These are phyloP conservation scores for Ampelomyces quisqualis DNA, from an alignment of 2,329 filamentous ascomycete genomes.

Conservation along the genomic window DNA sequence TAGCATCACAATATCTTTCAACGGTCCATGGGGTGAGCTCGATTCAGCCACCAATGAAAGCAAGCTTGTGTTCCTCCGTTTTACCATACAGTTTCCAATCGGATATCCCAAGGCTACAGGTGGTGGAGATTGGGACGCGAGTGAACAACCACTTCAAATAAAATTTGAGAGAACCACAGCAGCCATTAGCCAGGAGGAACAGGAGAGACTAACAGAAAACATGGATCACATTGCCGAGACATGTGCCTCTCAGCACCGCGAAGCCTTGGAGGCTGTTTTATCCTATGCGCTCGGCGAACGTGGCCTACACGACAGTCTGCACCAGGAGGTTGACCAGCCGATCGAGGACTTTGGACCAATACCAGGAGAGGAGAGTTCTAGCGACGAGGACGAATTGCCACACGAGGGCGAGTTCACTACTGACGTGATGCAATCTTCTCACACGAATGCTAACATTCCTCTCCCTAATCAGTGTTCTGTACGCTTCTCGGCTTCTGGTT, in stretches of 20 bases:
- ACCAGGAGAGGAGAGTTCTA: constrained; percentile 71
- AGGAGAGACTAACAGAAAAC: constrained; percentile 52
- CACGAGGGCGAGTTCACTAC: constrained; percentile 53
- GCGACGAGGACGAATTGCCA: constrained; percentile 79
- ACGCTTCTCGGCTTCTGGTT: constrained; percentile 58
- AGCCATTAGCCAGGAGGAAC: constrained; percentile 52
- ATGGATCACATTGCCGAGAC: constrained; percentile 57
- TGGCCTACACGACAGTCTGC: constrained; percentile 58
- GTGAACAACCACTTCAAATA: constrained; percentile 51
- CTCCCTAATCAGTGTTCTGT: constrained; percentile 61
- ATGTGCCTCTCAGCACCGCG: constrained; percentile 55
- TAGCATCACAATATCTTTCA: constrained; percentile 57
- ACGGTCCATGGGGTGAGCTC: constrained; percentile 60
- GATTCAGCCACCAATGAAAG: constrained; percentile 24
- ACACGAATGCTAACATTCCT: constrained; percentile 65
- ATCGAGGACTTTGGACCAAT: constrained; percentile 35
- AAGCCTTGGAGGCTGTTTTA: constrained; percentile 62
- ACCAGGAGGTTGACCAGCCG: constrained; percentile 58
- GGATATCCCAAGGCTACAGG: constrained; percentile 57
- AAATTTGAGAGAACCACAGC: constrained; percentile 59
- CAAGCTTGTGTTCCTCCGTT: constrained; percentile 56
- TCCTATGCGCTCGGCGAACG: constrained; percentile 62
- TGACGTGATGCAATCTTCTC: constrained; percentile 55
- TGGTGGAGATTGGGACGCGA: constrained; percentile 22
- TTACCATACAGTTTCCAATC: constrained; percentile 59